Percentiles rank a stretch among this genome's conserved stretches.
These are phyloP conservation scores for Cyclocybe cylindracea DNA, from an alignment of 768 basidiomycete species.

Conservation along the genomic window DNA sequence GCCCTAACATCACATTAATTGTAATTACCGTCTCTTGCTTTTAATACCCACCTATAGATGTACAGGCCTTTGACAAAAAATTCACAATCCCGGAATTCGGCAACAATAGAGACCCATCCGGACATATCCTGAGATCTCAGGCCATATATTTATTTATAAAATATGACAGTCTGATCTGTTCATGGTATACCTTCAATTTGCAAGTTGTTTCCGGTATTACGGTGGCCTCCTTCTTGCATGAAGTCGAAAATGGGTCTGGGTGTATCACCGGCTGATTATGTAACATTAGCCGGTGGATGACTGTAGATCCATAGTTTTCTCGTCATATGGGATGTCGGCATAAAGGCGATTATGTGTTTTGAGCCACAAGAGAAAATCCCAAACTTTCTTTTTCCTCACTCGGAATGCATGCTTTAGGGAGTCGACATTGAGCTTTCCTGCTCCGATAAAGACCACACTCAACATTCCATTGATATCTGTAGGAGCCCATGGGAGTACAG, in stretches of 20 bases:
- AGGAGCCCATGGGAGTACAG: conserved; percentile 23
- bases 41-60: not conserved
- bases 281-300: too few species aligned
- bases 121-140: not conserved
- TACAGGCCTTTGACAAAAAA: not conserved
- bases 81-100: not conserved
- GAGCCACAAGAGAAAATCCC: conserved; percentile 24
- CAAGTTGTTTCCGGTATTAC: not conserved
- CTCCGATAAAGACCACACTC: conserved; percentile 29
- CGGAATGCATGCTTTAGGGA: conserved; percentile 17
- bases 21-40: not conserved
- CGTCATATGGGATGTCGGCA: not conserved
- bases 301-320: not conserved
- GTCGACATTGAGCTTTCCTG: conserved; percentile 15
- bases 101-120: not conserved
- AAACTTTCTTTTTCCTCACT: conserved; percentile 22
- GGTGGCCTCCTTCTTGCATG: not conserved
- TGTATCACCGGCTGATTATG: too few species aligned
- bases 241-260: not conserved
- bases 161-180: not conserved
- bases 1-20: too few species aligned
- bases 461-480: conserved; percentile 24
- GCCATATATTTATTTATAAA: not conserved
- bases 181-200: not conserved
- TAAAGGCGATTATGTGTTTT: conserved; percentile 23